These are phyloP conservation scores for Hypoxylon sp. DNA, from an alignment of 2,329 filamentous ascomycete species.

Conservation along the genomic window DNA sequence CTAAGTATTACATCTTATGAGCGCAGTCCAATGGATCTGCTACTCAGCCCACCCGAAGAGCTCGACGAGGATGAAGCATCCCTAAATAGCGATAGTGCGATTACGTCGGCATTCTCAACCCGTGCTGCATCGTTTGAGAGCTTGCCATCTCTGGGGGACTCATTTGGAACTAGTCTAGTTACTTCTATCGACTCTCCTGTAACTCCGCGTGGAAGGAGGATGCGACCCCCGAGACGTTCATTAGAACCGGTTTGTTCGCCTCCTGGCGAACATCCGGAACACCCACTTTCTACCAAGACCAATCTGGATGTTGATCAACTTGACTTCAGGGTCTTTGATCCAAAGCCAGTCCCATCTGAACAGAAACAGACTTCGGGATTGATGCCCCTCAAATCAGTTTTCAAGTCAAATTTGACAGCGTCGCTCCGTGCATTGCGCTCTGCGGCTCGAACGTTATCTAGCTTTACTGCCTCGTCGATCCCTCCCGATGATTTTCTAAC, in stretches of 20 bases:
- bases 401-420: constrained; percentile 78
- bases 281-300: constrained; percentile 60
- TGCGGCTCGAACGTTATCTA: constrained; percentile 73
- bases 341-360: constrained; percentile 46
- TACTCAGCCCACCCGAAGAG: constrained; percentile 72
- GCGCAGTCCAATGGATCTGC: constrained; percentile 69
- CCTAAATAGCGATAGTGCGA: constrained; percentile 63
- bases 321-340: constrained; percentile 63
- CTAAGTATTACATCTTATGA: constrained; percentile 59
- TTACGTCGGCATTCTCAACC: constrained; percentile 66
- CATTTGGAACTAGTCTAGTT: constrained; percentile 63
- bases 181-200: constrained; percentile 65
- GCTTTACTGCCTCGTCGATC: constrained; percentile 72
- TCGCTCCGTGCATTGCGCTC: constrained; percentile 74
- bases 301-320: constrained; percentile 59
- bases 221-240: constrained; percentile 61
- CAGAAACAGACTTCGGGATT: constrained; percentile 54
- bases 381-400: constrained; percentile 66
- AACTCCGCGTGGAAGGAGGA: constrained; percentile 60
- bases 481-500: constrained; percentile 76
- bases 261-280: constrained; percentile 61
- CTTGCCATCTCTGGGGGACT: constrained; percentile 70
- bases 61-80: constrained; percentile 62
- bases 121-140: constrained; percentile 72
- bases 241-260: constrained; percentile 70